Evolutionary conservation across 345 rosid species (phyloP).

Genomic region (Citrus unshiu): DNA sequence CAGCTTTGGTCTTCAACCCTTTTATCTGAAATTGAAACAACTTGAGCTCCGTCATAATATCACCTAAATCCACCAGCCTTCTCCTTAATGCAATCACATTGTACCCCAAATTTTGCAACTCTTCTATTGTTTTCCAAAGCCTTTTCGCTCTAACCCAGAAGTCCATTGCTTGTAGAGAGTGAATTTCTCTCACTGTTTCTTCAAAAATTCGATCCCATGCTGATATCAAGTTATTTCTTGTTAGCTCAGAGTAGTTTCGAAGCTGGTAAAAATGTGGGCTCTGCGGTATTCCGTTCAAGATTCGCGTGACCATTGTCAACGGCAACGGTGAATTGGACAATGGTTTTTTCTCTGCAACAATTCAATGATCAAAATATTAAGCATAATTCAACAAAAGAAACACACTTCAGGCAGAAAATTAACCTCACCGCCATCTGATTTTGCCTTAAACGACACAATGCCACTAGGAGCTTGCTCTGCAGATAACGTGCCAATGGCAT

Average conservation of each 20-base stretch:
- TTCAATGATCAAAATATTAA: background rate
- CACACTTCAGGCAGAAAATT: background rate
- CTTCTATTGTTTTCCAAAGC: conserved; percentile 24
- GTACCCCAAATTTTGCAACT: conserved; percentile 25
- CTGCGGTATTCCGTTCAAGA: conserved; percentile 17
- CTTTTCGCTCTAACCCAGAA: conserved; percentile 14
- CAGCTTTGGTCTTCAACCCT: conserved; percentile 20
- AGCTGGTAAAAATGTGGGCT: conserved; percentile 22
- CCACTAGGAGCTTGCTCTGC: background rate
- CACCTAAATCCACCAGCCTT: conserved; percentile 12
- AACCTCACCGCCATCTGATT: background rate
- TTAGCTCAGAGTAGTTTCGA: conserved; percentile 14
- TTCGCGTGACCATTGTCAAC: conserved; percentile 5
- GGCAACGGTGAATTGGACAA: conserved; percentile 10
- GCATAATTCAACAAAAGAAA: background rate
- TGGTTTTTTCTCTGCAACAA: conserved; percentile 4
- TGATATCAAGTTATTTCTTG: conserved; percentile 4
- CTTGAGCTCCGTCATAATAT: conserved; percentile 5
- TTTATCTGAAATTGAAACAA: background rate
- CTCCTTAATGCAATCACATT: conserved; percentile 22
- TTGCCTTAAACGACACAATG: background rate
- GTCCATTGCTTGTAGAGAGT: background rate
- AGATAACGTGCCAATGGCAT: background rate
- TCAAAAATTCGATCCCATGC: conserved; percentile 17
- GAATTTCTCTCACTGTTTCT: conserved; percentile 12